Evolutionary conservation across 2,329 filamentous ascomycete genomes (phyloP).

Genomic region (Alternaria infectoria): DNA sequence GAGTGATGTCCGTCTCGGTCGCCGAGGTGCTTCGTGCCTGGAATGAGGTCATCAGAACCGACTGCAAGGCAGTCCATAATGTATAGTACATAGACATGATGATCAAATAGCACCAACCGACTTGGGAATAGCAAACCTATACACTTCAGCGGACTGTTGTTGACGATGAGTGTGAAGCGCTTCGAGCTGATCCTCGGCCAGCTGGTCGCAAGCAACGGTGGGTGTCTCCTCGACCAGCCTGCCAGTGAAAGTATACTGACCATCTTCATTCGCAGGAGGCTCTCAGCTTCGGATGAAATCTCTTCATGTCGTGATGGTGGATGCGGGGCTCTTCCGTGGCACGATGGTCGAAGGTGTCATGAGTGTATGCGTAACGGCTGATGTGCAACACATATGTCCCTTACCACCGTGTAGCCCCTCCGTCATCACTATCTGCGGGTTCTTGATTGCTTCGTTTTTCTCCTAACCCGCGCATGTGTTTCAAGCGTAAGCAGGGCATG

Average conservation of each 20-base stretch:
- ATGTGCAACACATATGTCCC: constrained; percentile 11
- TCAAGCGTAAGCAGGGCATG: constrained; percentile 26
- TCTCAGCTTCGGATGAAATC: not conserved
- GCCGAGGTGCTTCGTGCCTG: constrained; percentile 5
- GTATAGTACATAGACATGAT: constrained; percentile 35
- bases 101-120: constrained; percentile 10
- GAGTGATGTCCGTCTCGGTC: constrained; percentile 7
- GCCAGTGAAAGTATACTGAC: constrained; percentile 21
- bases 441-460: not conserved
- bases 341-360: constrained; percentile 9
- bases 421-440: constrained; percentile 3
- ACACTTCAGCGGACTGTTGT: constrained; percentile 10
- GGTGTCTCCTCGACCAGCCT: constrained; percentile 14
- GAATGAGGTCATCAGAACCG: constrained; percentile 3
- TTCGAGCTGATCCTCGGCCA: not conserved
- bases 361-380: constrained; percentile 15
- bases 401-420: constrained; percentile 4
- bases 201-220: constrained; percentile 18
- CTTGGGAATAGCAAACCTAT: constrained; percentile 4
- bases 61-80: constrained; percentile 29
- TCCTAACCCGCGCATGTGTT: constrained; percentile 32
- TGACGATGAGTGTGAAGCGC: constrained; percentile 15
- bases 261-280: not conserved
- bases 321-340: not conserved
- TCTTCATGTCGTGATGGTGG: not conserved